Percentiles rank a stretch among this genome's conserved stretches.
phyloP scores from a whole-genome alignment of 2,329 filamentous ascomycete species.

The Ceratocystiopsis sp. region DNA sequence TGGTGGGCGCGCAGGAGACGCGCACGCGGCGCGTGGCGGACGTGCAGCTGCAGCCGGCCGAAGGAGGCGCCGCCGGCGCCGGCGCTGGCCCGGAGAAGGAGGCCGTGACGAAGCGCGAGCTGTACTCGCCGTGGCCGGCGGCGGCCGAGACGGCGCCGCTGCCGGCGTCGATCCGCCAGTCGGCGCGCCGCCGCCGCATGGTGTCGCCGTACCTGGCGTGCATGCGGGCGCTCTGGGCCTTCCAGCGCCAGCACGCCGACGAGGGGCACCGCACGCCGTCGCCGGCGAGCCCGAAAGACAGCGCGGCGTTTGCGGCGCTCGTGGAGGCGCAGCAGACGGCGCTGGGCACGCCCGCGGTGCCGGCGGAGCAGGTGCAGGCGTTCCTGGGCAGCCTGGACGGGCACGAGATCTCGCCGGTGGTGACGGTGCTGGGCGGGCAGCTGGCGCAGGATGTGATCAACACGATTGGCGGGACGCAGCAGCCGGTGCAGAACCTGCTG shows the following conservation, averaged over 20 bases:
- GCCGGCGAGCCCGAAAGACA: constrained; percentile 40
- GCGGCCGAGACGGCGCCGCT: constrained; percentile 62
- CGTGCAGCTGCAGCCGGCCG: constrained; percentile 53
- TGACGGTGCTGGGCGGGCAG: constrained; percentile 76
- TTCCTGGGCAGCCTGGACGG: constrained; percentile 71
- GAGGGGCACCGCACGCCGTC: constrained; percentile 25
- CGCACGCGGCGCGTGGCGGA: constrained; percentile 59
- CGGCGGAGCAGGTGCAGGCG: constrained; percentile 56
- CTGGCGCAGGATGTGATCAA: constrained; percentile 96
- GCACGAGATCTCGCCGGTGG: constrained; percentile 70
- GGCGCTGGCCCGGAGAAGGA: constrained; percentile 26
- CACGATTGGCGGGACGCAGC: constrained; percentile 75
- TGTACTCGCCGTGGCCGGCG: constrained; percentile 77
- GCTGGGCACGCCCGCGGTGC: constrained; percentile 50
- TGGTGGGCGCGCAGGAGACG: constrained; percentile 43
- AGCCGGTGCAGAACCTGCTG: constrained; percentile 89
- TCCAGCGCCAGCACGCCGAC: constrained; percentile 41
- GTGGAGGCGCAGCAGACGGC: constrained; percentile 65
- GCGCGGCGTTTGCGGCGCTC: constrained; percentile 59
- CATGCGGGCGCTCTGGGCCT: constrained; percentile 80
- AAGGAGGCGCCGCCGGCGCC: constrained; percentile 17
- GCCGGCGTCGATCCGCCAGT: constrained; percentile 49
- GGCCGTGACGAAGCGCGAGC: constrained; percentile 77
- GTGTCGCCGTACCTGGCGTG: constrained; percentile 79
- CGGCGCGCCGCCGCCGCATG: constrained; percentile 49